phyloP scores from a whole-genome alignment of 331 rosid genomes.

The Erythrophleum ivorense region DNA sequence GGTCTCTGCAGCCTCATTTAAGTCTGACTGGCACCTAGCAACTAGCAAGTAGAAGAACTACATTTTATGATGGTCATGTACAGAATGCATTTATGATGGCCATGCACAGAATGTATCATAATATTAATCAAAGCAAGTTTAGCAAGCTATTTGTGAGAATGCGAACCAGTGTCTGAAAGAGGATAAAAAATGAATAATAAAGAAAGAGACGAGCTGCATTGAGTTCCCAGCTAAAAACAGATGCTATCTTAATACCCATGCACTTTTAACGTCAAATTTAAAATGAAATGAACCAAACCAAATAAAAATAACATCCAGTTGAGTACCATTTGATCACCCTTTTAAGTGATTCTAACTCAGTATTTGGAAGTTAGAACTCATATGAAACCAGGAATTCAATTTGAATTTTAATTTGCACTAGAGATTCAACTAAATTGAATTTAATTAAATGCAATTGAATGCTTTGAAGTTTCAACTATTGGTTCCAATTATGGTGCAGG shows the following conservation, averaged over 20 bases:
- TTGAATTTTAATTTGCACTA: background rate
- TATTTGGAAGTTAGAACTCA: background rate
- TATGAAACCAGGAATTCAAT: background rate
- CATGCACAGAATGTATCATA: background rate
- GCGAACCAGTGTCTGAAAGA: background rate
- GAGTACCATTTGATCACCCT: background rate
- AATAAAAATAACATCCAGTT: background rate
- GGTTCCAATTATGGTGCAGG: background rate
- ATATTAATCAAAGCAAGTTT: background rate
- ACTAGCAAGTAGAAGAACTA: conserved; percentile 43
- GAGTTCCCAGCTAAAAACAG: background rate
- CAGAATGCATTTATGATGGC: background rate
- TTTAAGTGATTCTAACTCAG: background rate
- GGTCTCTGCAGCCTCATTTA: conserved; percentile 48
- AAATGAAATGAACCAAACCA: background rate
- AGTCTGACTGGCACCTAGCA: conserved; percentile 61
- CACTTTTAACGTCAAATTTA: background rate
- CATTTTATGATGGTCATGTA: conserved; percentile 1
- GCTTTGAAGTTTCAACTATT: background rate
- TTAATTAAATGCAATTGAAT: background rate
- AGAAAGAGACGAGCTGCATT: background rate
- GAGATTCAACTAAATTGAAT: background rate
- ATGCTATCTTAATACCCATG: background rate
- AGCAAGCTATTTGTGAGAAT: background rate
- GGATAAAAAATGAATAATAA: background rate